A percentile compares a stretch with the other conserved stretches of the same genome.
Conservation (phyloP, 768 basidiomycete species). For the Hydnum rufescens region DNA sequence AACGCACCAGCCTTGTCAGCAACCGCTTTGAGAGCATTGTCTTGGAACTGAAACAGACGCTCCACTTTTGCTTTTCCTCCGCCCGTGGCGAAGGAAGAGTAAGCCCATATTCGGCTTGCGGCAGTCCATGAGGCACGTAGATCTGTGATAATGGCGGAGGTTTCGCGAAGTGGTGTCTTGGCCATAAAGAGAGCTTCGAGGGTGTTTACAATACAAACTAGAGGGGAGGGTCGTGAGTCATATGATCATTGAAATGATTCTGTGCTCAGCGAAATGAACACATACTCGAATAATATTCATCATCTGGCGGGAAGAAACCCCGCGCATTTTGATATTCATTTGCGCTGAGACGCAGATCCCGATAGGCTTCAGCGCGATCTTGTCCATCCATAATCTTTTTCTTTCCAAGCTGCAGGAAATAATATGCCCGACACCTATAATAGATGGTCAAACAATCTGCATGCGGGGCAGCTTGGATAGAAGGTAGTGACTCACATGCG, state of each 20-base stretch:
- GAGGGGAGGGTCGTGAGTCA: neutral
- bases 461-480: neutral
- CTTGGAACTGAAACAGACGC: slow-evolving; percentile 1
- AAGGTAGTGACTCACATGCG: neutral
- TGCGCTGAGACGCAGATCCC: neutral
- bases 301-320: slow-evolving; percentile 1
- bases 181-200: neutral
- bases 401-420: neutral
- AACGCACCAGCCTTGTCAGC: neutral
- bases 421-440: neutral
- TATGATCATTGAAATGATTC: too few relatives aligned
- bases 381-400: neutral
- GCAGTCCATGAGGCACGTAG: neutral
- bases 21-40: neutral
- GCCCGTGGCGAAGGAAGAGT: neutral
- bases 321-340: slow-evolving; percentile 1
- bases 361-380: neutral
- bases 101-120: neutral
- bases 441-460: neutral
- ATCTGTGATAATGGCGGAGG: neutral
- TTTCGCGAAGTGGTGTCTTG: slow-evolving; percentile 1
- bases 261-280: neutral
- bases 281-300: neutral
- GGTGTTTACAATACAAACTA: neutral
- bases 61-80: neutral